Conservation (phyloP, 179 eudicot species). For the Heliamphora pulchella region DNA sequence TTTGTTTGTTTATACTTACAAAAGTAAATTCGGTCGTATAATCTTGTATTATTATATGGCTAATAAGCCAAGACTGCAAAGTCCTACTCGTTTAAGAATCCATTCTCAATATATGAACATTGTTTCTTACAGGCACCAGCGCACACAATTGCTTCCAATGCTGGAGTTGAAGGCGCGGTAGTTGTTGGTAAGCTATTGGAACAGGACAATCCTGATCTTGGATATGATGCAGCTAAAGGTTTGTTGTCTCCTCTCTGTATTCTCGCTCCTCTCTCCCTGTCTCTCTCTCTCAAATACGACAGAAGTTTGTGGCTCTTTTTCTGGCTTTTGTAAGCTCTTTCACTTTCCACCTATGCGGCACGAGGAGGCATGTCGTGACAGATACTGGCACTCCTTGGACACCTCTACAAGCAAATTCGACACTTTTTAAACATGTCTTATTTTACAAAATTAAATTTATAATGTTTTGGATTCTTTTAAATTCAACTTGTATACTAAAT, state of each 20-base stretch:
- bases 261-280: not conserved
- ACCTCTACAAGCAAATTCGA: too few species aligned
- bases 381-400: too few species aligned
- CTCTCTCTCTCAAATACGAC: not conserved
- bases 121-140: conserved; percentile 49
- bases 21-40: not conserved
- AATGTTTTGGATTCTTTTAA: too few species aligned
- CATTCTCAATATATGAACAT: not conserved
- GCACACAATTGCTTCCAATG: conserved; percentile 60
- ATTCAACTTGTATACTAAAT: too few species aligned
- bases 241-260: not conserved
- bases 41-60: not conserved
- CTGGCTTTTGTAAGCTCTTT: not conserved
- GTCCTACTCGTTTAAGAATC: too few species aligned
- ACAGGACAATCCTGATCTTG: conserved; percentile 61
- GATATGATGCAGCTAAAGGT: conserved; percentile 82
- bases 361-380: too few species aligned
- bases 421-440: too few species aligned
- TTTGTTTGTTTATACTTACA: not conserved
- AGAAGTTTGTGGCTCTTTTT: not conserved
- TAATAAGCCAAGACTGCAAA: not conserved
- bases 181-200: conserved; percentile 68
- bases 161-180: conserved; percentile 75
- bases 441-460: too few species aligned
- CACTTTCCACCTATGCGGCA: too few species aligned